Base-by-base conservation (phyloP, 2,329 filamentous ascomycete genomes). In the Penicillium sp. region DNA sequence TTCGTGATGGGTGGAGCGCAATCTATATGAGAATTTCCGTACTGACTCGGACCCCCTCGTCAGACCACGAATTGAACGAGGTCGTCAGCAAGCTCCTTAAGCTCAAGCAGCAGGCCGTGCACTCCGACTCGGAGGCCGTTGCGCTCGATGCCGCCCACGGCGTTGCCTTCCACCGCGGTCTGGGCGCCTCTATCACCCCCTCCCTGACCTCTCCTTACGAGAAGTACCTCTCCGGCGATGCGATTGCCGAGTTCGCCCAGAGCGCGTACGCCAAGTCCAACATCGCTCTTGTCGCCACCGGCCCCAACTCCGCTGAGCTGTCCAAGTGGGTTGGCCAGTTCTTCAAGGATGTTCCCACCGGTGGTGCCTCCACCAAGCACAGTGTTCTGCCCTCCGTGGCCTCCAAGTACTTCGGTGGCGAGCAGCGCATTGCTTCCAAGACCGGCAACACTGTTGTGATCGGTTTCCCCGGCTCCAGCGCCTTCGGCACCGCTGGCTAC, bases 311-410 rank as follows among this genome's bases (percentile, higher is more conserved):
- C 60, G 76, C 79, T 50, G 83, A 88, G 56, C 77, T 97, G 59
- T 80, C 81, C 66, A 95, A 93, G 77, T 97, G 92, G 91, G 85
- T 95, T 56, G 83, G 84, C 67, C 84, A 95, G 69, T 96, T 96
- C 81, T 97, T 99, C 80, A 83, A 84, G 70, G 78, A 80, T 52
- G 78, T 87, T 41, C 80, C 85, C 50, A 70, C 77, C 61, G 65
- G 67, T 62, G 64, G 72, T 50, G 55, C 78, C 56, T 68, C 80
- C 54, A 71, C 74, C 61, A 73, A 75, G 66, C 75, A 78, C 64
- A 72, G 79, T 59, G 63, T 75, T 34, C 74, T 87, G 56, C 80
- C 82, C 68, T 75, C 77, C 54, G 73, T 82, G 59, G 78, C 87
- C 57, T 81, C 83, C 69, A 93, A 91, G 75, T 99, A 97, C 83